Evolutionary conservation across 768 basidiomycete genomes (phyloP).

Genomic region (Boletus eberwhitei): DNA sequence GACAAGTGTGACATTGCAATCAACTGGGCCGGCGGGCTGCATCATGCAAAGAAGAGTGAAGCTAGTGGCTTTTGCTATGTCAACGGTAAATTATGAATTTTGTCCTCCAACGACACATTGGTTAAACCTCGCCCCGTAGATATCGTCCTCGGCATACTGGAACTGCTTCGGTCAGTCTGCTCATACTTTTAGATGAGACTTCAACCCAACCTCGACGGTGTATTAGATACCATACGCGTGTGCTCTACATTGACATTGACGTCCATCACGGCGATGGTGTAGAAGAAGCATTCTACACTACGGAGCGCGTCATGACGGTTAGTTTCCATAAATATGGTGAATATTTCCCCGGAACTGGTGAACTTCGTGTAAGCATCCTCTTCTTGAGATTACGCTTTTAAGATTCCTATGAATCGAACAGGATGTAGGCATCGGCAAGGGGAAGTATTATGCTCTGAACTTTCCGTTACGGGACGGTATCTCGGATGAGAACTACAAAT

Average conservation of each 20-base stretch:
- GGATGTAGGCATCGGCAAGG: slow-evolving; percentile 93
- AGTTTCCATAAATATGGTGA: slow-evolving; percentile 99
- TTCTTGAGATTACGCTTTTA: not conserved
- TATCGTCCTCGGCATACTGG: slow-evolving; percentile 95
- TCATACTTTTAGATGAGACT: not conserved
- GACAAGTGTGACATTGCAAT: slow-evolving; percentile 99
- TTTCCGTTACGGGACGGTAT: slow-evolving; percentile 95
- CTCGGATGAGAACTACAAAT: slow-evolving; percentile 91
- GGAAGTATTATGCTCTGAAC: slow-evolving; percentile 91
- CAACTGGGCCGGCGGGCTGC: slow-evolving; percentile 98
- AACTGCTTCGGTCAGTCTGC: slow-evolving; percentile 69
- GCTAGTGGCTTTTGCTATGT: slow-evolving; percentile 99
- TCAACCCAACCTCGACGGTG: not conserved
- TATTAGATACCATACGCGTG: slow-evolving; percentile 82
- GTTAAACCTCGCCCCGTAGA: slow-evolving; percentile 46
- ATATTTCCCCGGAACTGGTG: slow-evolving; percentile 99
- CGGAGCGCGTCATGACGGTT: slow-evolving; percentile 97
- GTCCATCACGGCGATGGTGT: slow-evolving; percentile 99
- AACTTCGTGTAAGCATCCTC: slow-evolving; percentile 64
- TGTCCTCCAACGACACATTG: not conserved
- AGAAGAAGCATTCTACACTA: slow-evolving; percentile 98
- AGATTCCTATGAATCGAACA: slow-evolving; percentile 30
- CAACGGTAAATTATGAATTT: slow-evolving; percentile 57
- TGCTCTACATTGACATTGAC: slow-evolving; percentile 98
- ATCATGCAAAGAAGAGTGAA: slow-evolving; percentile 99